These are phyloP conservation scores for Graphilbum sp. DNA, from an alignment of 2,329 filamentous ascomycete genomes.

Conservation along the genomic window DNA sequence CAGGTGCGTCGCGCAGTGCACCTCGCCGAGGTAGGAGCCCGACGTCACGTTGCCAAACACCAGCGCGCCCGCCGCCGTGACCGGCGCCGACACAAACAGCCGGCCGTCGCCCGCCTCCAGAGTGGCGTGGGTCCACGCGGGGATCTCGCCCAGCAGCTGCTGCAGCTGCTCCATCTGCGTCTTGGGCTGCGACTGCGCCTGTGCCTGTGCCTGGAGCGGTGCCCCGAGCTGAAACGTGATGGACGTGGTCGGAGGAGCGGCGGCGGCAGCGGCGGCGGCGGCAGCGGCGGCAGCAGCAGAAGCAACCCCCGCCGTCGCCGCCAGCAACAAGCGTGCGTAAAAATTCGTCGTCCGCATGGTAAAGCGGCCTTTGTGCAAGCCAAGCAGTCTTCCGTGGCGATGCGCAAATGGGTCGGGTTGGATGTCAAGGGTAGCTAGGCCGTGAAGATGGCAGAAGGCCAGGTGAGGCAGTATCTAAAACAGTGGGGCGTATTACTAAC, in stretches of 20 bases:
- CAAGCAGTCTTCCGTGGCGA: too few relatives aligned
- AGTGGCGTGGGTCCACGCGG: constrained; percentile 51
- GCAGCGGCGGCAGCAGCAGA: too few relatives aligned
- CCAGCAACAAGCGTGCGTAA: neutral
- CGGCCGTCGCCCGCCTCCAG: constrained; percentile 44
- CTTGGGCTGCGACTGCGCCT: neutral
- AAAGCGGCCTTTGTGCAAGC: too few relatives aligned
- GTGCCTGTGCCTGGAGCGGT: neutral
- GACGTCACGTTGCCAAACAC: constrained; percentile 55
- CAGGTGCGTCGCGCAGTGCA: constrained; percentile 56
- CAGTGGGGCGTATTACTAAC: too few relatives aligned
- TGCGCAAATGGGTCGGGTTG: too few relatives aligned
- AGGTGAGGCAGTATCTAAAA: too few relatives aligned
- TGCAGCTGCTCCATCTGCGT: neutral
- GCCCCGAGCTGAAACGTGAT: constrained; percentile 7
- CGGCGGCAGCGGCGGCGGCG: neutral
- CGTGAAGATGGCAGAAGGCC: too few relatives aligned
- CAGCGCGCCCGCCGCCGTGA: constrained; percentile 55
- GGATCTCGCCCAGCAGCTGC: constrained; percentile 18
- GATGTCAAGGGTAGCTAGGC: too few relatives aligned
- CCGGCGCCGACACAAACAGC: constrained; percentile 36
- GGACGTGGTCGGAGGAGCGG: constrained; percentile 2
- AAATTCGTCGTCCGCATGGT: neutral
- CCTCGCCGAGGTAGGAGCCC: constrained; percentile 67
- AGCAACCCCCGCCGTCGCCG: neutral